Evolutionary conservation across 2,329 filamentous ascomycete genomes (phyloP).

Genomic region (Pseudocercospora fuligena): DNA sequence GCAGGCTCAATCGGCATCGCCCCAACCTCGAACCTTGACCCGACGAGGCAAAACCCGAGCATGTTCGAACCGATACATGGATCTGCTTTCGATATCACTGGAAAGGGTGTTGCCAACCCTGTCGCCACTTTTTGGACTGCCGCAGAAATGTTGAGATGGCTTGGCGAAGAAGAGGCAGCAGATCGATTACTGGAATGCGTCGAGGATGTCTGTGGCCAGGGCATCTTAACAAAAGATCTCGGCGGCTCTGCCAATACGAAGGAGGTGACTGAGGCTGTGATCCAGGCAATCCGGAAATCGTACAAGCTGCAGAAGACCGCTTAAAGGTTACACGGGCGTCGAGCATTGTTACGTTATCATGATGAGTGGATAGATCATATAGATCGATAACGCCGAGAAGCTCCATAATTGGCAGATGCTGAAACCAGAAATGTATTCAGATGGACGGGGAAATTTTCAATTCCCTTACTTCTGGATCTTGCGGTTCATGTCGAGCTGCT

Average conservation of each 20-base stretch:
- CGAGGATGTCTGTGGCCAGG: constrained; percentile 58
- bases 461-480: too few species aligned
- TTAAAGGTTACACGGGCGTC: neutral
- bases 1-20: constrained; percentile 75
- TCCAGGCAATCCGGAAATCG: constrained; percentile 42
- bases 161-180: constrained; percentile 59
- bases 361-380: too few species aligned
- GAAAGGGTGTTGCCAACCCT: constrained; percentile 65
- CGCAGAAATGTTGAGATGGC: constrained; percentile 62
- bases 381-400: too few species aligned
- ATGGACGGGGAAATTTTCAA: too few species aligned
- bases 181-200: constrained; percentile 57
- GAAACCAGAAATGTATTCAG: too few species aligned
- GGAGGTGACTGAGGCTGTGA: constrained; percentile 51
- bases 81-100: constrained; percentile 63
- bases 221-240: constrained; percentile 59
- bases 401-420: too few species aligned
- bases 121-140: constrained; percentile 65
- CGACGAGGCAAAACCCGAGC: constrained; percentile 62
- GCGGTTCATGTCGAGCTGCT: too few species aligned
- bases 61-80: constrained; percentile 67
- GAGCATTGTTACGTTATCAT: neutral
- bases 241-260: constrained; percentile 53
- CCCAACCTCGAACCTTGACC: constrained; percentile 71
- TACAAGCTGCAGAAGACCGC: constrained; percentile 19